Evolutionary conservation across 1,139 yeast genomes (phyloP), one percentile per base, ranked within the genome.

Genomic region (Geotrichum aggregatum): DNA sequence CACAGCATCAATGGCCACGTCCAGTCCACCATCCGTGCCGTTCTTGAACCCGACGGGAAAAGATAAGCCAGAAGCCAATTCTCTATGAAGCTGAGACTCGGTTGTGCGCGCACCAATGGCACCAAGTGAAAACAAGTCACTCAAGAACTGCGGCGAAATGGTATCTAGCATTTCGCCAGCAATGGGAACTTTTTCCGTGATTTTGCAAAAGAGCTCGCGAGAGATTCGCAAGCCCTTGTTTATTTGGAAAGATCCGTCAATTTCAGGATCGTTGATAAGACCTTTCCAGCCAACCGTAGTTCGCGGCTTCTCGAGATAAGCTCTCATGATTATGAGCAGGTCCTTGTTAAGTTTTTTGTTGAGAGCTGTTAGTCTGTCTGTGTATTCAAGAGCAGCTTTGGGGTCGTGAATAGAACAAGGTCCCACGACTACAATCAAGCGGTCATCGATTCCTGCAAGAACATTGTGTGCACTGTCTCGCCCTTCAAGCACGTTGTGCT

Each of bases 281-380:
- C 97, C 98, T 72, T 92, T 92, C 98, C 98, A 92, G 57, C 98
- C 98, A 50, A 92, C 98, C 22, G 98, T 92, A 51, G 98, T 92
- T 74, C 98, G 83, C 59, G 98, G 98, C 73, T 92, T 92, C 72
- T 92, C 98, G 65, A 92, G 78, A 75, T 92, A 92, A 2, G 98
- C 98, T 75, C 98, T 83, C 98, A 92, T 92, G 57, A 92, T 86
- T 56, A 92, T 83, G 59, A 82, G 80, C 53, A 92, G 78, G 63
- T 91, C 97, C 47, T 79, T 81, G 61, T 84, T 77, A 61, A 85
- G 75, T 64, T 82, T 77, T 47, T 83, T 80, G 38, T 86, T 72
- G 41, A 86, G 71, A 51, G 75, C 73, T 52, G 79, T 72, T 59
- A 92, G 77, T 62, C 80, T 76, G 40, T 76, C 75, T 61, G 92